These are phyloP conservation scores for Syzygium jambos DNA, from an alignment of 345 rosid genomes.

Conservation along the genomic window DNA sequence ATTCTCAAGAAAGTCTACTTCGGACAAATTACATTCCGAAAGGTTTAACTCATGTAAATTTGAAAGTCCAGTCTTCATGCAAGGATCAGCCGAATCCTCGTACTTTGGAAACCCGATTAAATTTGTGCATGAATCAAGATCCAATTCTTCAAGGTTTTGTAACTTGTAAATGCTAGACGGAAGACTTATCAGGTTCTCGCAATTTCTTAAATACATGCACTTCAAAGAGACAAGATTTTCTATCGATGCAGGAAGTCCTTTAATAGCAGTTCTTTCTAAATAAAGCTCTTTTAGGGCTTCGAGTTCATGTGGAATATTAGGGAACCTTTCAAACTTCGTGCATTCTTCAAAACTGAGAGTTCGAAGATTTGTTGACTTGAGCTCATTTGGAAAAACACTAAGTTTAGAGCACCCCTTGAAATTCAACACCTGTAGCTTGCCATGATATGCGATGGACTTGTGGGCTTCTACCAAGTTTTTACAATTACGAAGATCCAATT, in stretches of 20 bases:
- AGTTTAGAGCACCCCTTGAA: not conserved
- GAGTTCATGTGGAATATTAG: not conserved
- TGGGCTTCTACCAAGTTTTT: not conserved
- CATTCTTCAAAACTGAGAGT: accelerated
- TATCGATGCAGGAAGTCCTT: not conserved
- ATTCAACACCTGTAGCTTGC: not conserved
- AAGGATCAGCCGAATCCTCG: not conserved
- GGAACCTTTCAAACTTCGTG: not conserved
- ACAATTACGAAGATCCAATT: not conserved
- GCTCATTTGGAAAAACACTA: not conserved
- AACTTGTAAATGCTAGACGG: not conserved
- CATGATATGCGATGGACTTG: not conserved
- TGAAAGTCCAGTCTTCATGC: not conserved
- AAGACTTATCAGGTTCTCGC: not conserved
- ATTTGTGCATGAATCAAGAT: not conserved
- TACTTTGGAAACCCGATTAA: not conserved
- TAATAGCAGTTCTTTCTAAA: not conserved
- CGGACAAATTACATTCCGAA: not conserved
- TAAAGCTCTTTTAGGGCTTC: not conserved
- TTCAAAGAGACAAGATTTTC: not conserved
- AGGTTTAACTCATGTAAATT: accelerated
- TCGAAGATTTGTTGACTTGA: not conserved
- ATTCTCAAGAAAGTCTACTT: not conserved
- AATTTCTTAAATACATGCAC: not conserved
- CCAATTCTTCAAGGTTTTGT: not conserved